A percentile compares a stretch with the other conserved stretches of the same genome.
Conservation (phyloP, 108 stramenopile genomes). For the Nitzschia sp. region DNA sequence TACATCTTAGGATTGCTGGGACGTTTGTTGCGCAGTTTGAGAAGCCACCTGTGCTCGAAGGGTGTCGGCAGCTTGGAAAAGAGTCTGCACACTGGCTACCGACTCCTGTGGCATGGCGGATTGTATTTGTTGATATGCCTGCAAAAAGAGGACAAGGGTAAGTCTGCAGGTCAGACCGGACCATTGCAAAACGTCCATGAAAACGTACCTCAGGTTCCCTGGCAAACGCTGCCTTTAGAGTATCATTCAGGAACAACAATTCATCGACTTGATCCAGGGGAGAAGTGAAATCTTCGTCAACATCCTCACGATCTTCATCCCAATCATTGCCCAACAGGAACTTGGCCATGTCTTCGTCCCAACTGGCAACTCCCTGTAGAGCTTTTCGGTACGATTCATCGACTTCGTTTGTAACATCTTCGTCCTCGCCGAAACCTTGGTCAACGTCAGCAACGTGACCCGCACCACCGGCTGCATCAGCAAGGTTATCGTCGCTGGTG, state of each 20-base stretch:
- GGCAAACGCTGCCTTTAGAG: conserved; percentile 67
- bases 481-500: conserved; percentile 47
- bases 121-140: conserved; percentile 77
- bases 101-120: conserved; percentile 67
- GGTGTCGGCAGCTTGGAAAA: conserved; percentile 71
- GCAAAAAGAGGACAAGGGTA: not conserved
- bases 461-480: conserved; percentile 35
- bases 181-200: not conserved
- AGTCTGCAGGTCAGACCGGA: not conserved
- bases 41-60: conserved; percentile 44
- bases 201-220: conserved; percentile 68
- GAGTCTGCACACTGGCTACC: conserved; percentile 55
- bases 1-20: not conserved
- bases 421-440: conserved; percentile 80
- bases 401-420: conserved; percentile 79
- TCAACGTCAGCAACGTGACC: conserved; percentile 58
- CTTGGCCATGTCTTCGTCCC: conserved; percentile 77
- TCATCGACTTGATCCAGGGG: conserved; percentile 80
- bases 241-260: conserved; percentile 69
- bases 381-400: conserved; percentile 85
- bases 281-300: conserved; percentile 82
- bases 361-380: conserved; percentile 65
- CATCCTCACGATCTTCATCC: conserved; percentile 80
- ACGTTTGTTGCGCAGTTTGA: conserved; percentile 31
- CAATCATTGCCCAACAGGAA: conserved; percentile 83